Evolutionary conservation across 2,329 filamentous ascomycete genomes (phyloP), one percentile per base, ranked within the genome.

Genomic region (Xylaria hypoxylon): DNA sequence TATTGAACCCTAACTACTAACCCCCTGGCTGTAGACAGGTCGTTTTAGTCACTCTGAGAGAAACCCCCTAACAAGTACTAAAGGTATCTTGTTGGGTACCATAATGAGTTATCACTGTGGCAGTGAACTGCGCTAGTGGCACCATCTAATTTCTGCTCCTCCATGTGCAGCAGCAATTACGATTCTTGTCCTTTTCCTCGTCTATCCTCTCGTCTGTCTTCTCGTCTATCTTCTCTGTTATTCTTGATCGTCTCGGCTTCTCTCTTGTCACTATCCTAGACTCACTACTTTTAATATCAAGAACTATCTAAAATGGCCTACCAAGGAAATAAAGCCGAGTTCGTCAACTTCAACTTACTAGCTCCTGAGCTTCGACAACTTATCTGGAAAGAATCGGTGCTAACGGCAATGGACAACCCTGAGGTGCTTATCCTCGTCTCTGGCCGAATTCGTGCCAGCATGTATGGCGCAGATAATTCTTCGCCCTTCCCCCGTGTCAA

Each of bases 321-420:
- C 10, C 44, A 15, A 5, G 52, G 5, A 40, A 22, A 7, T 3
- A 1, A 2, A 42, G n/a, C 26, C 26, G 13, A 24, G 8, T 73
- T 70, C 17, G 31, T 13, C 26, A 40, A 33, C 24, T 72, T 73
- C 59, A 60, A 13, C 35, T 35, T 11, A 7, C 55, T 73, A 1
- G 68, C 70, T 33, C 38, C 53, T 2, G 69, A 73, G 59, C 55
- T 73, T n/a, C 63, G 71, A 19, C 26, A 53, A 8, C 57, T 71
- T 22, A 69, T 73, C 38, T 72, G 69, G 69, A 56, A 61, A 26
- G 53, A 59, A 15, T 59, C 68, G 4, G 33, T 68, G 3, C 58
- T 65, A 15, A 8, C 17, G 6, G 58, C 61, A 1, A 60, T 50
- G 51, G 40, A 66, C n/a, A 44, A 38, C 5, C 62, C 67, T 2